These are phyloP conservation scores for Arxiozyma telluris DNA, from an alignment of 1,139 yeast species.

Conservation along the genomic window DNA sequence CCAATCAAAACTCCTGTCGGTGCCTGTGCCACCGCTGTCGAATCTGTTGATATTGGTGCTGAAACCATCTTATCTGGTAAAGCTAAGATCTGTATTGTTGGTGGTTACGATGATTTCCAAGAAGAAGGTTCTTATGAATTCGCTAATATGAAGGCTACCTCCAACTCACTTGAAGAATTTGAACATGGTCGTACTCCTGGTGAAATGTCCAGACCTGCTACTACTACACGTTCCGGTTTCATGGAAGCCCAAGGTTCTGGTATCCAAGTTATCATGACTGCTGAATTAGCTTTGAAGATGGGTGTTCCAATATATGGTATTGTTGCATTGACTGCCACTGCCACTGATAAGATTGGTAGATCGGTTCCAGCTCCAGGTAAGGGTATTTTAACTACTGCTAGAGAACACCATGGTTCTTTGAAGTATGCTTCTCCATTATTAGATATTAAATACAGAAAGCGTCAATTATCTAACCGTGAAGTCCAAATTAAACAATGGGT, in stretches of 20 bases:
- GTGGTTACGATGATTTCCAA: conserved; percentile 99
- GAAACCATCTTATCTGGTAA: conserved; percentile 88
- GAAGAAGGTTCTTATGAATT: conserved; percentile 98
- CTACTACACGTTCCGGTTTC: conserved; percentile 93
- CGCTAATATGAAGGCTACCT: conserved; percentile 98
- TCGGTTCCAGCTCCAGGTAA: conserved; percentile 99
- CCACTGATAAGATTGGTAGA: conserved; percentile 96
- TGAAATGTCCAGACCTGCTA: conserved; percentile 98
- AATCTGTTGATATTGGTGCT: conserved; percentile 91
- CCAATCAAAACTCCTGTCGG: conserved; percentile 99
- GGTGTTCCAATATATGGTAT: conserved; percentile 99
- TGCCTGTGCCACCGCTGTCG: conserved; percentile 98
- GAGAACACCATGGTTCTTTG: conserved; percentile 80
- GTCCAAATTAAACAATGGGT: conserved; percentile 76
- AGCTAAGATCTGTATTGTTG: conserved; percentile 92
- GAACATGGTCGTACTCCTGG: conserved; percentile 96
- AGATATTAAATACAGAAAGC: conserved; percentile 86
- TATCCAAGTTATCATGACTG: conserved; percentile 93
- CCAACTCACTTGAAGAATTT: conserved; percentile 76
- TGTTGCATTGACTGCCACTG: conserved; percentile 89
- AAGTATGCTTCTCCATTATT: conserved; percentile 74
- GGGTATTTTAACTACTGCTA: conserved; percentile 96
- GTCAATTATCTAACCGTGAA: conserved; percentile 79
- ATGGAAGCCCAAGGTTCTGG: conserved; percentile 99
- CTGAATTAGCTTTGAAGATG: conserved; percentile 88